These are phyloP conservation scores for Forsythia suspensa DNA, from an alignment of 257 asterid genomes.

Conservation along the genomic window DNA sequence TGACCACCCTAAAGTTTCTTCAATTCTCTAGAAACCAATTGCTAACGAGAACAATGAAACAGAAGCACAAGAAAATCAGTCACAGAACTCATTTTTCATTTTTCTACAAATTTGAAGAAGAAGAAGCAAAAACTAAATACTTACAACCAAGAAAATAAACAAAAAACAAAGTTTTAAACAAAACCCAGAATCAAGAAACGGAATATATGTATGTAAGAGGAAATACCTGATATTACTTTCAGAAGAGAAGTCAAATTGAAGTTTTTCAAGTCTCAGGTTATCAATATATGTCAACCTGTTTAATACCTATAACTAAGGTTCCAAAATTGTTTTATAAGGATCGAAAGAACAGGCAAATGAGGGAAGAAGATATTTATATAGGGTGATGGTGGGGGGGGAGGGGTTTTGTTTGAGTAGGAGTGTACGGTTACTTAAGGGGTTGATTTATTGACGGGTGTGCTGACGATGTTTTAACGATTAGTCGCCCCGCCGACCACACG, in stretches of 20 bases:
- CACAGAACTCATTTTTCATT: too few species aligned
- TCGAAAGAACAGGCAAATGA: constrained; percentile 24
- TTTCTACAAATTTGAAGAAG: too few species aligned
- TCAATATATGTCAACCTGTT: too few species aligned
- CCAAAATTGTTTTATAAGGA: neutral
- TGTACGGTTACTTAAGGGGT: constrained; percentile 6
- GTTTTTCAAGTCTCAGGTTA: neutral
- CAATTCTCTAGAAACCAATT: too few species aligned
- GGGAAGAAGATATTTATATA: constrained; percentile 28
- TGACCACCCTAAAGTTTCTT: too few species aligned
- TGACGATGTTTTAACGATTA: constrained; percentile 22
- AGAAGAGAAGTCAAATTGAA: neutral
- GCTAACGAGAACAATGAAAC: too few species aligned
- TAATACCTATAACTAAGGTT: neutral
- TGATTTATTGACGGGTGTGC: constrained; percentile 30
- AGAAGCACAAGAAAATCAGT: too few species aligned
- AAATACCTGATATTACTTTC: constrained; percentile 32
- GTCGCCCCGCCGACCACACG: constrained; percentile 40
- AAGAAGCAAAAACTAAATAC: neutral
- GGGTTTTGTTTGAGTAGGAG: constrained; percentile 11
- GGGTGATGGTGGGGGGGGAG: neutral
- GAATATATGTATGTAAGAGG: neutral
- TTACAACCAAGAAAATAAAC: neutral
- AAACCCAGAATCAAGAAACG: neutral
- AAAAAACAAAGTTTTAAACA: neutral